Evolutionary conservation across 2,329 filamentous ascomycete species (phyloP).

Genomic region (Colletotrichum gloeosporioides): DNA sequence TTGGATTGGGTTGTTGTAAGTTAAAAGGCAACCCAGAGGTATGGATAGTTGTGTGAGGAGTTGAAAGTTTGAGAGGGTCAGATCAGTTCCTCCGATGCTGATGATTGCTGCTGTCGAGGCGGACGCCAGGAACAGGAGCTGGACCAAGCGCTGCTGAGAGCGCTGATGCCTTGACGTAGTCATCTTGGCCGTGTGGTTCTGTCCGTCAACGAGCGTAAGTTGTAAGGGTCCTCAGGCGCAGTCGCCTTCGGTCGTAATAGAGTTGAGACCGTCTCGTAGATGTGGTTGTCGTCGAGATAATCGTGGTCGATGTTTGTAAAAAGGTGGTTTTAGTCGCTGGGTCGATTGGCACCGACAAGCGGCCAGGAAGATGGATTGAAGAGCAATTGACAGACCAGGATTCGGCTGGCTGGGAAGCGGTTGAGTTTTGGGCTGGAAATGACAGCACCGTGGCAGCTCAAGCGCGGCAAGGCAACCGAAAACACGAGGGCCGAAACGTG

Average conservation of each 20-base stretch:
- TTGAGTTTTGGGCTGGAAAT: constrained; percentile 13
- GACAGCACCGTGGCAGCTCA: constrained; percentile 10
- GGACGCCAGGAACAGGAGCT: constrained; percentile 4
- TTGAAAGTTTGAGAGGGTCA: constrained; percentile 43
- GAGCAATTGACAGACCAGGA: constrained; percentile 3
- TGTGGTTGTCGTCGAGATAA: not conserved
- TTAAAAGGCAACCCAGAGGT: constrained; percentile 41
- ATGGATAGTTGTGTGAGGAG: constrained; percentile 40
- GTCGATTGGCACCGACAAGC: not conserved
- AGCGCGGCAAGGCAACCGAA: not conserved
- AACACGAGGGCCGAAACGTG: constrained; percentile 16
- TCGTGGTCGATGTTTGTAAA: not conserved
- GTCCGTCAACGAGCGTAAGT: not conserved
- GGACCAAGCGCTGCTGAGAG: not conserved
- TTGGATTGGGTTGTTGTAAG: constrained; percentile 46
- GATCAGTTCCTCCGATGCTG: not conserved
- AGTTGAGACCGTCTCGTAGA: not conserved
- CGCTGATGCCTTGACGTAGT: not conserved
- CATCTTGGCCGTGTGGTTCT: not conserved
- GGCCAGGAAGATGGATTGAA: constrained; percentile 8
- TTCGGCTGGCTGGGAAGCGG: constrained; percentile 10
- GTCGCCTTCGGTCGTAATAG: not conserved
- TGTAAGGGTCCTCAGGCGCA: not conserved
- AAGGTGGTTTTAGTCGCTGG: not conserved
- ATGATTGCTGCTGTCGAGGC: constrained; percentile 1